Evolutionary conservation across 2,329 filamentous ascomycete genomes (phyloP), one percentile per base, ranked within the genome.

Genomic region (Stachybotrys chartarum): DNA sequence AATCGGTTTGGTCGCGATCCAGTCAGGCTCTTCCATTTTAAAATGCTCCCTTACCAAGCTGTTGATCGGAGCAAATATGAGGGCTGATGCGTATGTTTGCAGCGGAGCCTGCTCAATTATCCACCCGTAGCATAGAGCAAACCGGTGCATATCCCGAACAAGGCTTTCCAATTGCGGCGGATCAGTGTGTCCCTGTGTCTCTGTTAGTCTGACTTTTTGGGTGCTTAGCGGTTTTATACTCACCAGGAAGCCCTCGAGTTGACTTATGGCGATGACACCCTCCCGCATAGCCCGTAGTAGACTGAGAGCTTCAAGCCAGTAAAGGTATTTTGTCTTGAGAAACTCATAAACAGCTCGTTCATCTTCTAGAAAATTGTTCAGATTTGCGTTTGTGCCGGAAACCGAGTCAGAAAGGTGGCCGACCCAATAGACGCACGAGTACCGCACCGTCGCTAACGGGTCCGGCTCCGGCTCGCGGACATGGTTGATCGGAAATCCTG

Each of bases 371-470:
- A n/a, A n/a, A n/a, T n/a, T n/a, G n/a, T n/a, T n/a, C n/a, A n/a
- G n/a, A n/a, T n/a, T n/a, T n/a, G n/a, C 39, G 16, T 44, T 44
- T 44, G 16, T 8, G 8, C 39, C 39, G 39, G 16, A 16, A 44
- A 8, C 16, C 8, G 39, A 48, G 50, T 7, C 18, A 75, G 50
- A 5, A 56, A 63, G 53, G 48, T 64, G 61, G 7, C 62, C 52
- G 2, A 60, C 55, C 65, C 63, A 68, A 50, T 61, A 55, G 7
- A 59, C 7, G 32, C 59, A 66, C 0, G 57, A 56, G 49, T 68
- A 68, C 24, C 54, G 3, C 5, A 59, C 35, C 0, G 42, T 8
- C 16, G 52, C 17, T 3, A 66, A 47, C 7, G 57, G 63, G 30
- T 63, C 57, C 1, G 59, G 56, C 1, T 60, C 30, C 0, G 60